Base-by-base conservation (phyloP, 129 eudicot genomes). In the Mikania micrantha region DNA sequence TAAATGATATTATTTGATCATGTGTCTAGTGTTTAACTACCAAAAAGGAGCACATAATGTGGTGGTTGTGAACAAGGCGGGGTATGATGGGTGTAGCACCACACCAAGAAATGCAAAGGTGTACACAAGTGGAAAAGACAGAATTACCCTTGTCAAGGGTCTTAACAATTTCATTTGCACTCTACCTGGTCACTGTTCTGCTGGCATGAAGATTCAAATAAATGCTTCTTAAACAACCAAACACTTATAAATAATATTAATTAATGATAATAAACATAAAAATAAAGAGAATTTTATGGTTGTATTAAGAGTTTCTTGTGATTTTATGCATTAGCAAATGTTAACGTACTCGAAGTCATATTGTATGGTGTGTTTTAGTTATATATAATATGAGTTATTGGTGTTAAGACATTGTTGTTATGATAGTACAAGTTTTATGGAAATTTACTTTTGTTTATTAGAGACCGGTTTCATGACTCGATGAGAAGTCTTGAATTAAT, bases 131-230 rank as follows among this genome's bases (percentile, higher is more conserved):
- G 94, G 97, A 28, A 77, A 64, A 13, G 97, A 91, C 69, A 68
- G 48, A 49, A 73, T 91, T 48, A 85, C 45, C 64, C 87, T 88
- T n/a, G 83, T 28, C 7, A 85, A 73, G 76, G 97, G 97, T 22
- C 78, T 61, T 6, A 91, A 85, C 74, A 83, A 29, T 82, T 91
- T 91, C 82, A 85, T 91, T 64, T 88, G 97, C 81, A 77, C 29
- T 39, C 21, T 81, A 9, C 83, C 88, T 4, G 92, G 90, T 32
- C 97, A 87, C 29, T 91, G 97, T 60, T 68, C 65, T 16, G 48
- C 86, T 64, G 94, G 90, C 52, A 91, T 91, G 97, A 91, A 91
- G 85, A 79, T 91, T 42, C 86, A 87, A 59, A 31, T 80, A 34
- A 0, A 9, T 38, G 84, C 79, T 40, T 40, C 77, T 61, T 77